Conservation (phyloP, 306 rosid genomes). For the Begonia peltatifolia region DNA sequence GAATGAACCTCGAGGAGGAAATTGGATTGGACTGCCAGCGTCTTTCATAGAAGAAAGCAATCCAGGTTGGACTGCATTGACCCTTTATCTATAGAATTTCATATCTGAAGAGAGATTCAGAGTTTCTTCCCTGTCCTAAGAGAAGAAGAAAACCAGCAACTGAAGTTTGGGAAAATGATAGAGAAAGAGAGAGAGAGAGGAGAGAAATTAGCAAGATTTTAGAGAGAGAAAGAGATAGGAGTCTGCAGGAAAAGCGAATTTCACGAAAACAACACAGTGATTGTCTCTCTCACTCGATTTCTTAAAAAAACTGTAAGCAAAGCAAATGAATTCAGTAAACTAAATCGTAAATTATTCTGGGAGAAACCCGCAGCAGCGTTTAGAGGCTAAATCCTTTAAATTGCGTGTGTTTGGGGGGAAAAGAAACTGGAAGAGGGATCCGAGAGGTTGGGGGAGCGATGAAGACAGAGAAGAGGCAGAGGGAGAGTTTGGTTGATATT, state of each 20-base stretch:
- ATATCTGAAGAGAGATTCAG: too few relatives aligned
- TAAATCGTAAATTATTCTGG: too few relatives aligned
- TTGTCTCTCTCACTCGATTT: conserved; percentile 1
- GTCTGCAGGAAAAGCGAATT: conserved; percentile 20
- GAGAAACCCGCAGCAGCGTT: too few relatives aligned
- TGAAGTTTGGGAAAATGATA: conserved; percentile 1
- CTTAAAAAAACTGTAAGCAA: background rate
- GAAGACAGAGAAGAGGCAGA: too few relatives aligned
- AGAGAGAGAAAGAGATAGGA: conserved; percentile 21
- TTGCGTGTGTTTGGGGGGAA: too few relatives aligned
- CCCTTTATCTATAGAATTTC: too few relatives aligned
- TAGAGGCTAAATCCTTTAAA: too few relatives aligned
- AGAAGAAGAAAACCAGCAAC: conserved; percentile 14
- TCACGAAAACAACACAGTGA: conserved; percentile 20
- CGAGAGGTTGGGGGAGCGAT: too few relatives aligned
- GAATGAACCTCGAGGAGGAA: conserved; percentile 61
- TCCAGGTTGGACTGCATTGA: conserved; percentile 76
- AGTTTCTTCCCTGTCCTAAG: conserved; percentile 68
- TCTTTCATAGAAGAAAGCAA: conserved; percentile 59
- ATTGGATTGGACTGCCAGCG: conserved; percentile 61
- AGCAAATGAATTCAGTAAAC: too few relatives aligned
- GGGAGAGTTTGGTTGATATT: too few relatives aligned
- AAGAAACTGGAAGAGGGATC: too few relatives aligned
- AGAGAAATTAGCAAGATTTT: conserved; percentile 26
- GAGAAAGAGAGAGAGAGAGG: conserved; percentile 12